Percentiles rank a stretch among this genome's conserved stretches.
Conservation (phyloP, 306 rosid species). For the Macrotyloma uniflorum region DNA sequence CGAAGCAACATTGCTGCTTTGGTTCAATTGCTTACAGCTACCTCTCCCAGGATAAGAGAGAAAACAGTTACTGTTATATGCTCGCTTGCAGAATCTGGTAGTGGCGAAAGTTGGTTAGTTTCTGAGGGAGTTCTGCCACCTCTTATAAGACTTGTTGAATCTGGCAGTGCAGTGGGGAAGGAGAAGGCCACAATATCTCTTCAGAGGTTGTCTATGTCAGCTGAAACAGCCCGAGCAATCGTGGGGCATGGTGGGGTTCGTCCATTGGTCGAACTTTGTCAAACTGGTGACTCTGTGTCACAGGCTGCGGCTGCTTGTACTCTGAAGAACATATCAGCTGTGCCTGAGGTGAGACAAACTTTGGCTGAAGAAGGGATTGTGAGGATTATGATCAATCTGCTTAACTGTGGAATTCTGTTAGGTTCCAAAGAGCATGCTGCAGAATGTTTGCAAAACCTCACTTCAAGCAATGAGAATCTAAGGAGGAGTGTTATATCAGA, state of each 20-base stretch:
- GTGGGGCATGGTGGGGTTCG: conserved; percentile 81
- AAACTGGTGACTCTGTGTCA: conserved; percentile 73
- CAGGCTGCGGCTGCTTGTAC: conserved; percentile 84
- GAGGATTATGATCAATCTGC: conserved; percentile 61
- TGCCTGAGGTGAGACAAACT: conserved; percentile 78
- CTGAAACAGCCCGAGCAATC: conserved; percentile 66
- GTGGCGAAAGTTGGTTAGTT: conserved; percentile 72
- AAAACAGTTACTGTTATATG: conserved; percentile 76
- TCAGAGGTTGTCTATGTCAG: conserved; percentile 75
- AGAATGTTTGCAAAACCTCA: conserved; percentile 86
- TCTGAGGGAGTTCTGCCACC: conserved; percentile 86
- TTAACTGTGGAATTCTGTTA: conserved; percentile 71
- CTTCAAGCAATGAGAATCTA: conserved; percentile 75
- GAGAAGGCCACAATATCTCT: conserved; percentile 86
- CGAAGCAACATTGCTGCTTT: conserved; percentile 79
- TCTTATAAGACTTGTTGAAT: conserved; percentile 84
- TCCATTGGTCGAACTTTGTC: conserved; percentile 78
- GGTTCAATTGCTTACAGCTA: conserved; percentile 77
- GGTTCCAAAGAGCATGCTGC: conserved; percentile 87
- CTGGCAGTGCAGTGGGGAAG: conserved; percentile 75
- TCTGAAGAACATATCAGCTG: conserved; percentile 77
- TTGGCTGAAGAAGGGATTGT: conserved; percentile 84
- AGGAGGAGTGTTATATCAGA: conserved; percentile 67
- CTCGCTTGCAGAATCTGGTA: conserved; percentile 75
- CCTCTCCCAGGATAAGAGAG: conserved; percentile 78